Conservation (phyloP, 257 asterid genomes). For the Solanum dulcamara region DNA sequence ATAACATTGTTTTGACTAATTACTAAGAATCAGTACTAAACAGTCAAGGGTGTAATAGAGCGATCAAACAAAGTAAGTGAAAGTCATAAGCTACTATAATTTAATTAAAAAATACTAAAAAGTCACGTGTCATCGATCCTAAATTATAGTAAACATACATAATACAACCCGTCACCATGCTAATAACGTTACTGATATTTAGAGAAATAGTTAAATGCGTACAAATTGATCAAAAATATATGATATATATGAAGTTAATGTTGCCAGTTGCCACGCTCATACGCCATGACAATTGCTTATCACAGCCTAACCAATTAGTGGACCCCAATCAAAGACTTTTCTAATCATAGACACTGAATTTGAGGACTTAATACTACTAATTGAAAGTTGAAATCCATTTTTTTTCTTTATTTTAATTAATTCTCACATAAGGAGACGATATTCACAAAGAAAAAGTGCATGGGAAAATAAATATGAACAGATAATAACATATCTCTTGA, state of each 20-base stretch:
- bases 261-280: background rate
- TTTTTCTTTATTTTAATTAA: background rate
- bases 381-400: background rate
- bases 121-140: too few relatives aligned
- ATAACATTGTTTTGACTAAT: background rate
- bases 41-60: background rate
- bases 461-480: background rate
- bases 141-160: background rate
- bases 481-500: background rate
- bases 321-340: slow-evolving; percentile 19
- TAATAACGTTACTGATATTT: background rate
- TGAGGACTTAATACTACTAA: background rate
- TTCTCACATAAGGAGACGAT: too few relatives aligned
- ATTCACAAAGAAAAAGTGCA: background rate
- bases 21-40: background rate
- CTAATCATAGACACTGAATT: background rate
- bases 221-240: background rate
- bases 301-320: slow-evolving; percentile 22
- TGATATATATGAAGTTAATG: background rate
- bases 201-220: background rate
- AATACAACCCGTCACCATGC: accelerated
- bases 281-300: background rate
- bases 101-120: too few relatives aligned
- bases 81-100: background rate
- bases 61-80: background rate